A percentile compares a stretch with the other conserved stretches of the same genome.
phyloP scores from a whole-genome alignment of 495 filamentous ascomycete species.

The Xylaria sp. region DNA sequence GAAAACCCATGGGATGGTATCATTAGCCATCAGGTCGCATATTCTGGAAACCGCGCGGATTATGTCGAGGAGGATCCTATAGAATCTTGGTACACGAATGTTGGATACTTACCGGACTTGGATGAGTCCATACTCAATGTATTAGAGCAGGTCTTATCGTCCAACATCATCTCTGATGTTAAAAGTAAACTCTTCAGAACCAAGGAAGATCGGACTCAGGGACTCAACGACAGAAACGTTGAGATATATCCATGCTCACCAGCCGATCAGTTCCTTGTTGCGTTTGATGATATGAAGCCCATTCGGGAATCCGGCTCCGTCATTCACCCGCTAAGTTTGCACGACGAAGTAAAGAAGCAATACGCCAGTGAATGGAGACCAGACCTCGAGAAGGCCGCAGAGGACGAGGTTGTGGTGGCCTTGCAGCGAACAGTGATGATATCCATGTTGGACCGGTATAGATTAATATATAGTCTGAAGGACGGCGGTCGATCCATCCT shows the following conservation, averaged over 20 bases:
- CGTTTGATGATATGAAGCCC: not conserved
- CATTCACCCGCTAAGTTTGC: not conserved
- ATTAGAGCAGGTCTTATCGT: constrained; percentile 17
- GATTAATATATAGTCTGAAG: constrained; percentile 15
- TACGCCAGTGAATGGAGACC: constrained; percentile 3
- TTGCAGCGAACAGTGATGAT: constrained; percentile 22
- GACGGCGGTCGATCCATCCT: constrained; percentile 1
- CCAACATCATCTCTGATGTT: not conserved
- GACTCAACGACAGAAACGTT: constrained; percentile 16
- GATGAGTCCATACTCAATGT: not conserved
- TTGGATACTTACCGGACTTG: constrained; percentile 9
- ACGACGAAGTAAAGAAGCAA: constrained; percentile 15
- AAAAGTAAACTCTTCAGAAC: not conserved
- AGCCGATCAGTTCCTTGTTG: constrained; percentile 7
- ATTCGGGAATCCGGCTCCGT: constrained; percentile 8
- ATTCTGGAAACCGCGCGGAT: not conserved
- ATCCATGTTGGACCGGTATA: constrained; percentile 17
- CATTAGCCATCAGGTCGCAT: not conserved
- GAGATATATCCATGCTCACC: not conserved
- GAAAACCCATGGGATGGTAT: not conserved
- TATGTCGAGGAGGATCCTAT: constrained; percentile 8
- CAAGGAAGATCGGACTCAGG: not conserved
- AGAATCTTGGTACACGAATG: constrained; percentile 7
- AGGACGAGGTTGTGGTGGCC: not conserved
- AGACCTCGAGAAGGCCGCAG: constrained; percentile 2